Percentiles rank a stretch among this genome's conserved stretches.
Evolutionary conservation across 169 alveolate species (phyloP).

Genomic region (Babesia bovis): DNA sequence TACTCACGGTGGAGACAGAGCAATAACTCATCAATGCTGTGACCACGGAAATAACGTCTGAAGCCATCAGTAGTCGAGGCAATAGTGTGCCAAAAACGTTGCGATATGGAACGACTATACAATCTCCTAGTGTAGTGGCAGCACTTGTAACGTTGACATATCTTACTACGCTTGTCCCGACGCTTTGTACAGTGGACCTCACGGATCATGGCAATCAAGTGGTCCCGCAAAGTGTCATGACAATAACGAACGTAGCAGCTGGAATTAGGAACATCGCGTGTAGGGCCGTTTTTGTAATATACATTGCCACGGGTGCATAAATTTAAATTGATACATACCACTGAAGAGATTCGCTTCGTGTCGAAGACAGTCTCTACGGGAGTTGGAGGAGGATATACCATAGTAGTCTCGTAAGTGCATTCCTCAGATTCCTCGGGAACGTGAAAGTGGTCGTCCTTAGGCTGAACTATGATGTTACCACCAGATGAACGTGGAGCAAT

Average conservation of each 20-base stretch:
- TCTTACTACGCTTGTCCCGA: slow-evolving; percentile 14
- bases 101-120: background rate
- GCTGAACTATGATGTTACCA: background rate
- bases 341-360: slow-evolving; percentile 50
- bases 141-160: slow-evolving; percentile 41
- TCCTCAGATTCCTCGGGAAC: slow-evolving; percentile 48
- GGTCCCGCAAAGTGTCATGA: slow-evolving; percentile 14
- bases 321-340: slow-evolving; percentile 52
- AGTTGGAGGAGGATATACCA: slow-evolving; percentile 45
- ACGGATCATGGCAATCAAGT: slow-evolving; percentile 19
- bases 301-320: slow-evolving; percentile 16
- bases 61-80: slow-evolving; percentile 7
- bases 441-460: slow-evolving; percentile 20
- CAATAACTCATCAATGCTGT: slow-evolving; percentile 31
- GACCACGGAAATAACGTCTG: background rate
- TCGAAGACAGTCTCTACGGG: slow-evolving; percentile 10
- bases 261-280: background rate
- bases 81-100: background rate
- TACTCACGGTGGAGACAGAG: slow-evolving; percentile 43
- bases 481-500: background rate
- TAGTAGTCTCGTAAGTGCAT: slow-evolving; percentile 44
- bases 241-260: slow-evolving; percentile 34
- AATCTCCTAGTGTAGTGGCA: slow-evolving; percentile 30
- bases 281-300: slow-evolving; percentile 30
- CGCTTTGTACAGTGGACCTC: slow-evolving; percentile 38